Evolutionary conservation across 805 yeast genomes (phyloP).

Genomic region (Pichia phayaonensis): DNA sequence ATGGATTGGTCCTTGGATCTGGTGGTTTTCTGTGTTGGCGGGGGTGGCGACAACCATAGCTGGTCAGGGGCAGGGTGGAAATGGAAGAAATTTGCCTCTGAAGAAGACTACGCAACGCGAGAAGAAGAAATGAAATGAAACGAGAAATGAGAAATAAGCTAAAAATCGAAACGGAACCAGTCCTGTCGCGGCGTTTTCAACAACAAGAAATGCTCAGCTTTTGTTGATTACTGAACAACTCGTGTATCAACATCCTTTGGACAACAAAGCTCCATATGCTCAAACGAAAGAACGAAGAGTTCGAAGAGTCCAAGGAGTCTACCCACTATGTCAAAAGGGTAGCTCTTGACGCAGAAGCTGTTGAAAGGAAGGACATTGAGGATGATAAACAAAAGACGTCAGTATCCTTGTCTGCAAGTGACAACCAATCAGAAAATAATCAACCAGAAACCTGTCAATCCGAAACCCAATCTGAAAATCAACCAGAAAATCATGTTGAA

Average conservation of each 20-base stretch:
- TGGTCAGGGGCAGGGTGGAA: not conserved
- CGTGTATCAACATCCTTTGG: too few species aligned
- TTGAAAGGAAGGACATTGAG: conserved; percentile 35
- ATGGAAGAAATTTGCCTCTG: not conserved
- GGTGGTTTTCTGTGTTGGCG: not conserved
- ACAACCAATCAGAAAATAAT: not conserved
- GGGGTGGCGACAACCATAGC: not conserved
- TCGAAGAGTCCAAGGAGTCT: conserved; percentile 22
- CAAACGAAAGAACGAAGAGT: conserved; percentile 67
- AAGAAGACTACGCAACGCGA: not conserved
- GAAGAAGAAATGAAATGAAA: not conserved
- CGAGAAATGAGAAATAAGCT: not conserved
- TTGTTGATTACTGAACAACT: not conserved
- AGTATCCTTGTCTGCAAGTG: conserved; percentile 22
- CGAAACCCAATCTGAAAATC: not conserved
- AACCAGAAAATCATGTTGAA: not conserved
- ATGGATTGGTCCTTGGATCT: not conserved
- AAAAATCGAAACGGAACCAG: not conserved
- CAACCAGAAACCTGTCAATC: not conserved
- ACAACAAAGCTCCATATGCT: conserved; percentile 24
- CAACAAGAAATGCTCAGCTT: not conserved
- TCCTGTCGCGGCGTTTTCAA: not conserved
- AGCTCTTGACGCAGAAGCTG: conserved; percentile 58
- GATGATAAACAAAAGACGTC: conserved; percentile 38
- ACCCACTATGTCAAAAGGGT: conserved; percentile 56